phyloP scores from a whole-genome alignment of 2,329 filamentous ascomycete genomes.

The Nothophaeocryptopus gaeumannii region DNA sequence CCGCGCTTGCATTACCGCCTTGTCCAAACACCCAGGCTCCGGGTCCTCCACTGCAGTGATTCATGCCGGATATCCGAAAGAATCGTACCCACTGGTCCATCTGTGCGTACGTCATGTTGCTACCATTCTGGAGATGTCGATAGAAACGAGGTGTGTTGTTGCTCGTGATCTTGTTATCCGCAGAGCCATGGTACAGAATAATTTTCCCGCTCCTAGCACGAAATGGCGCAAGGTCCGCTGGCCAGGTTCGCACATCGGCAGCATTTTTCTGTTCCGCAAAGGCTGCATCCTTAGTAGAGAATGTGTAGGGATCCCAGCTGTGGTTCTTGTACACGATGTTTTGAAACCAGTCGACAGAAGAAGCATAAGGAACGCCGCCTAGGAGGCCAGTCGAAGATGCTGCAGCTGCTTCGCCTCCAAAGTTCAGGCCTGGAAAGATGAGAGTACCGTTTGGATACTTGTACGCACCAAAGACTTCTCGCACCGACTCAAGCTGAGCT shows the following conservation, averaged over 20 bases:
- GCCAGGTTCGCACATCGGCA: conserved; percentile 39
- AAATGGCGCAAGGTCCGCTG: conserved; percentile 39
- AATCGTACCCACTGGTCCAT: conserved; percentile 38
- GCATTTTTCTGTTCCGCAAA: conserved; percentile 36
- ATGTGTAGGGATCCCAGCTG: conserved; percentile 38
- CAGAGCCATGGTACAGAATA: conserved; percentile 33
- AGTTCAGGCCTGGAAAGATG: conserved; percentile 29
- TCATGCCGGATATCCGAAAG: conserved; percentile 42
- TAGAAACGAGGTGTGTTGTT: conserved; percentile 7
- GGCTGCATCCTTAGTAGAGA: conserved; percentile 40
- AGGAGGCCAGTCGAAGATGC: conserved; percentile 39
- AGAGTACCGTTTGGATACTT: conserved; percentile 6
- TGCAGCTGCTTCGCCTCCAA: conserved; percentile 29
- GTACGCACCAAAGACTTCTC: background rate
- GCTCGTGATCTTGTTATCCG: conserved; percentile 3
- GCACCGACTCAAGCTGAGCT: background rate
- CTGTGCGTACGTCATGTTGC: background rate
- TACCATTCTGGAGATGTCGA: conserved; percentile 22
- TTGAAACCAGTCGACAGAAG: conserved; percentile 50
- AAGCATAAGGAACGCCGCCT: conserved; percentile 43
- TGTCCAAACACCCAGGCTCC: conserved; percentile 20
- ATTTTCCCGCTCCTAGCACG: conserved; percentile 42
- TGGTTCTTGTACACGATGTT: conserved; percentile 48
- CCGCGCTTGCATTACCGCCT: conserved; percentile 18
- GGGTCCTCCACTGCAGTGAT: conserved; percentile 35